These are phyloP conservation scores for Theileria parva DNA, from an alignment of 169 alveolate genomes.

Conservation along the genomic window DNA sequence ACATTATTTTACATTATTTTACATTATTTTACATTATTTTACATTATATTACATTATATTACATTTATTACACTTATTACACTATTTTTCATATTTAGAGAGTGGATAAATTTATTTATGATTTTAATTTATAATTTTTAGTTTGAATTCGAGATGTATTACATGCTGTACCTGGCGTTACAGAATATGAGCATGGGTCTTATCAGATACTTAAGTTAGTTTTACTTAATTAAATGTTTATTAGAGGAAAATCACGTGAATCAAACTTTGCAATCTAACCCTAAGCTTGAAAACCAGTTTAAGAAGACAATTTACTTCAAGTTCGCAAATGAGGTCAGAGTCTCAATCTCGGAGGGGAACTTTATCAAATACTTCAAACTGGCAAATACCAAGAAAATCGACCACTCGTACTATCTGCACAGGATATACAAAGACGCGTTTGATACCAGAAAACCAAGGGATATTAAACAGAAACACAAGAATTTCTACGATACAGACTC, in stretches of 20 bases:
- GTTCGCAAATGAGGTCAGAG: conserved; percentile 48
- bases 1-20: no score
- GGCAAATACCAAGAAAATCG: conserved; percentile 48
- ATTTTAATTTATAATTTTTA: not conserved
- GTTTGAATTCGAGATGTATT: conserved; percentile 68
- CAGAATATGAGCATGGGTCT: conserved; percentile 73
- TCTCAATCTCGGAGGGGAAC: conserved; percentile 45
- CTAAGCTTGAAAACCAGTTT: conserved; percentile 19
- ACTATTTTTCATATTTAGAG: not conserved
- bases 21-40: no score
- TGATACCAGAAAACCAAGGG: conserved; percentile 13
- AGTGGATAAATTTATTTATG: not conserved
- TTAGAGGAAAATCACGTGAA: not conserved
- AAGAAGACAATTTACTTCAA: conserved; percentile 15
- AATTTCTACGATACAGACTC: conserved; percentile 3
- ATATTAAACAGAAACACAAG: not conserved
- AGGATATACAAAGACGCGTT: conserved; percentile 45
- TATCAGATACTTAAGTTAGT: conserved; percentile 48
- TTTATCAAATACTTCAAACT: conserved; percentile 53
- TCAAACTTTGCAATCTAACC: conserved; percentile 6
- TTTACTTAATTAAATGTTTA: not conserved
- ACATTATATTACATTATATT: no score
- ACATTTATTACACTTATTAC: no score
- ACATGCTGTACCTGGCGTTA: conserved; percentile 66
- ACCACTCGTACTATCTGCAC: conserved; percentile 5